These are phyloP conservation scores for Penstemon barbatus DNA, from an alignment of 257 asterid genomes.

Conservation along the genomic window DNA sequence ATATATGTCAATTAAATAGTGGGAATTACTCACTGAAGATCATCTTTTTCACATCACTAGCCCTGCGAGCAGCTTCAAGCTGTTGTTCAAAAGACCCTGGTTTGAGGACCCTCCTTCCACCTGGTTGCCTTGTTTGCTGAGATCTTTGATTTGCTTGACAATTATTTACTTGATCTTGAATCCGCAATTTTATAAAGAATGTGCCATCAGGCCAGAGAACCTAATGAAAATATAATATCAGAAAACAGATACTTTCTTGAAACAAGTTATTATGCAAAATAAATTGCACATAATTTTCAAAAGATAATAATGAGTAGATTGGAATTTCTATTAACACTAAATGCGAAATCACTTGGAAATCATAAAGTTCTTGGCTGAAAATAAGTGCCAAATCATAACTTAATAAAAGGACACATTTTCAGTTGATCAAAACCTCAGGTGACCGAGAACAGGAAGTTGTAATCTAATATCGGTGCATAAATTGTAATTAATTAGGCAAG, in stretches of 20 bases:
- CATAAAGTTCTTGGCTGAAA: not conserved
- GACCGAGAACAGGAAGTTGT: not conserved
- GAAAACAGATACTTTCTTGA: slow-evolving; percentile 9
- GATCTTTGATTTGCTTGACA: slow-evolving; percentile 43
- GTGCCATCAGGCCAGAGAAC: slow-evolving; percentile 93
- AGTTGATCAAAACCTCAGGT: not conserved
- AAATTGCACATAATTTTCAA: not conserved
- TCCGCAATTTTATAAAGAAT: slow-evolving; percentile 64
- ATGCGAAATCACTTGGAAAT: slow-evolving; percentile 1
- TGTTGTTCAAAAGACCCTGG: slow-evolving; percentile 87
- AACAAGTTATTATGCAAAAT: slow-evolving; percentile 18
- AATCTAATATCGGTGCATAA: not conserved
- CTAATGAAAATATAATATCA: slow-evolving; percentile 40
- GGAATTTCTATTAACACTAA: not conserved
- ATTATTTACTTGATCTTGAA: slow-evolving; percentile 39
- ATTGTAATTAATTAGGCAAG: slow-evolving; percentile 3
- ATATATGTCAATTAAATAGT: slow-evolving; percentile 23
- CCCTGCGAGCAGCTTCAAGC: slow-evolving; percentile 97
- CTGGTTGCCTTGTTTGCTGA: slow-evolving; percentile 37
- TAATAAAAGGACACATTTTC: not conserved
- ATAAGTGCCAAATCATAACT: not conserved
- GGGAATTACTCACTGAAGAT: slow-evolving; percentile 67
- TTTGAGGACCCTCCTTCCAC: slow-evolving; percentile 49
- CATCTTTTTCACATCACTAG: slow-evolving; percentile 84
- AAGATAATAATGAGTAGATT: not conserved